Conservation (phyloP, 2,329 filamentous ascomycete genomes). For the Verticillium longisporum region DNA sequence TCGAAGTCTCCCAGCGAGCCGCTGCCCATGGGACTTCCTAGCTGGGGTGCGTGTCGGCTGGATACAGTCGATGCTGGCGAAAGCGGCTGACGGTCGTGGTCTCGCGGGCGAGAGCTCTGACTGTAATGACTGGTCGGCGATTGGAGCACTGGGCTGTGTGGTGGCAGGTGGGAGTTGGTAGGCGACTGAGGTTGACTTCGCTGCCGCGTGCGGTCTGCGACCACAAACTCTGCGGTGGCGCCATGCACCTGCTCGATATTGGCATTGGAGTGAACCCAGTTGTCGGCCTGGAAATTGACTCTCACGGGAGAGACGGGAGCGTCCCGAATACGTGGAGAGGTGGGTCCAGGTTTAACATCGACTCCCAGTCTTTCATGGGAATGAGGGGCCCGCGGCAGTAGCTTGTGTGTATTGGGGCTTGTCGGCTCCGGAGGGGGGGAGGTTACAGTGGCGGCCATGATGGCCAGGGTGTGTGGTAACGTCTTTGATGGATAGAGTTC, state of each 20-base stretch:
- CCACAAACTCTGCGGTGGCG: constrained; percentile 16
- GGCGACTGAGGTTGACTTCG: constrained; percentile 25
- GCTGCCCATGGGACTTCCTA: not conserved
- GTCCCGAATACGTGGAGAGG: constrained; percentile 39
- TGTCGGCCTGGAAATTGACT: constrained; percentile 45
- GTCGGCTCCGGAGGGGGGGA: constrained; percentile 22
- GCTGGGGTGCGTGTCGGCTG: not conserved
- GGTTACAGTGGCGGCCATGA: constrained; percentile 7
- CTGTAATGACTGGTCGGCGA: not conserved
- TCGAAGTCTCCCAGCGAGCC: not conserved
- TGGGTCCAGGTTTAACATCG: constrained; percentile 18
- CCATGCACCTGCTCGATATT: constrained; percentile 37
- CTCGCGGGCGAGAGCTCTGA: not conserved
- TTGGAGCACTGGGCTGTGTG: constrained; percentile 4
- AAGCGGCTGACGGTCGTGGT: not conserved
- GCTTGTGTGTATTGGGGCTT: constrained; percentile 22
- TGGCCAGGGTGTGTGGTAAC: not conserved
- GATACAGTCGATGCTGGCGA: not conserved
- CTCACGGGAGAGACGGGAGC: constrained; percentile 49
- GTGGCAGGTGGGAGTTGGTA: constrained; percentile 28
- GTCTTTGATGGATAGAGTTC: not conserved
- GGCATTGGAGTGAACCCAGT: constrained; percentile 45
- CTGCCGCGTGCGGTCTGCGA: constrained; percentile 18
- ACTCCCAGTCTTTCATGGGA: constrained; percentile 22
- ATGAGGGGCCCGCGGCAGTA: constrained; percentile 24